Evolutionary conservation across 129 eudicot species (phyloP).

Genomic region (Artemisia tridentata): DNA sequence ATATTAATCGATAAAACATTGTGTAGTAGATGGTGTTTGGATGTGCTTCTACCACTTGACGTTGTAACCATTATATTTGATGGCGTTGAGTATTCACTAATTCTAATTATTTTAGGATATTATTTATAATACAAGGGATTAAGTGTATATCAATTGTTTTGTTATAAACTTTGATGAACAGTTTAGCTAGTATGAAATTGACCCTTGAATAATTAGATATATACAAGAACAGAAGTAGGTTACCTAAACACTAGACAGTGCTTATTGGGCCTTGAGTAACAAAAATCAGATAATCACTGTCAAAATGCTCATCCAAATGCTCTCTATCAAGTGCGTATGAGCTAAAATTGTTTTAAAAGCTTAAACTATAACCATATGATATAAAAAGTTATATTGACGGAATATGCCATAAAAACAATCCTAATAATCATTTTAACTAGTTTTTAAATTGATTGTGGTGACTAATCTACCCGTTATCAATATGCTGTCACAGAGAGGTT

Average conservation of each 20-base stretch:
- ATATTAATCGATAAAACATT: background rate
- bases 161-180: background rate
- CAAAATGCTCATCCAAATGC: background rate
- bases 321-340: background rate
- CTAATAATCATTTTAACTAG: too few species aligned
- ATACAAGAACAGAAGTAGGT: background rate
- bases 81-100: background rate
- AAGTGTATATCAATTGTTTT: background rate
- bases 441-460: background rate
- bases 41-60: background rate
- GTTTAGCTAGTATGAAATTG: slow-evolving; percentile 1
- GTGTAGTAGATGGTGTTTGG: slow-evolving; percentile 7
- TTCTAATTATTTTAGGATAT: background rate
- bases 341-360: background rate
- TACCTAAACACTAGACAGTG: background rate
- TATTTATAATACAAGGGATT: background rate
- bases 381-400: too few species aligned
- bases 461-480: slow-evolving; percentile 14
- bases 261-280: background rate
- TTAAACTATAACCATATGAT: background rate
- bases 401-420: too few species aligned
- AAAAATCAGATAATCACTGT: background rate
- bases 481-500: slow-evolving; percentile 65
- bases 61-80: background rate
- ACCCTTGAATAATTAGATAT: background rate